These are phyloP conservation scores for Umbelopsis sp. DNA, from an alignment of 192 early-diverging fungal species.

Conservation along the genomic window DNA sequence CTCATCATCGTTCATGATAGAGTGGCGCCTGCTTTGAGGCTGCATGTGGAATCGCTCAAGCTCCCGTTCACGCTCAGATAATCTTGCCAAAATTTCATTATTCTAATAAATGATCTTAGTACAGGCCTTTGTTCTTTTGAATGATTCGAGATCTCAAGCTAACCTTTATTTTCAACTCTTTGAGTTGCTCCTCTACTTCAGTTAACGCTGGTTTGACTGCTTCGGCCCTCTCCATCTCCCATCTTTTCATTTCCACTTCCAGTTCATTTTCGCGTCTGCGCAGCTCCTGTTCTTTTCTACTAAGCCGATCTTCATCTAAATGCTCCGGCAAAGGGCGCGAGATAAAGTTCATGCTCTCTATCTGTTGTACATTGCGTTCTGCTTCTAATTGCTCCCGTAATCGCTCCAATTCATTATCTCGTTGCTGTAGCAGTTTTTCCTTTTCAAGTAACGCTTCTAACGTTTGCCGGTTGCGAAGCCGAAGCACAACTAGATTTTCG, in stretches of 20 bases:
- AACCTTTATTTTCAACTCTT: slow-evolving; percentile 35
- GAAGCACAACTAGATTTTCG: not conserved
- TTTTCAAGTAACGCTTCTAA: slow-evolving; percentile 5
- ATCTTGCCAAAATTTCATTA: slow-evolving; percentile 29
- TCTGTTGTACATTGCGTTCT: slow-evolving; percentile 4
- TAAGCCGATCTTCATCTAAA: slow-evolving; percentile 6
- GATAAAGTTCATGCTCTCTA: not conserved
- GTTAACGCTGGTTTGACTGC: slow-evolving; percentile 26
- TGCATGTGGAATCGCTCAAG: slow-evolving; percentile 27
- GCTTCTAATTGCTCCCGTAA: not conserved
- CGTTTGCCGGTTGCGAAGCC: not conserved
- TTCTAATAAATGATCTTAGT: slow-evolving; percentile 25
- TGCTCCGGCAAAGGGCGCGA: not conserved
- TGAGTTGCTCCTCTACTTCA: slow-evolving; percentile 31
- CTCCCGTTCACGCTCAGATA: slow-evolving; percentile 35
- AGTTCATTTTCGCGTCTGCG: slow-evolving; percentile 15
- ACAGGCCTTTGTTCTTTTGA: not conserved
- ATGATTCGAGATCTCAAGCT: not conserved
- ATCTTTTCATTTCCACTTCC: slow-evolving; percentile 19
- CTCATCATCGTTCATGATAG: slow-evolving; percentile 6
- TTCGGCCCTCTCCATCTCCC: slow-evolving; percentile 30
- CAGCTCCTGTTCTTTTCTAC: slow-evolving; percentile 26
- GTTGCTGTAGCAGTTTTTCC: not conserved
- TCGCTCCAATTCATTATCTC: slow-evolving; percentile 4
- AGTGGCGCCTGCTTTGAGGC: slow-evolving; percentile 11